phyloP scores from a whole-genome alignment of 495 filamentous ascomycete genomes.

The Lophiotrema nucula region DNA sequence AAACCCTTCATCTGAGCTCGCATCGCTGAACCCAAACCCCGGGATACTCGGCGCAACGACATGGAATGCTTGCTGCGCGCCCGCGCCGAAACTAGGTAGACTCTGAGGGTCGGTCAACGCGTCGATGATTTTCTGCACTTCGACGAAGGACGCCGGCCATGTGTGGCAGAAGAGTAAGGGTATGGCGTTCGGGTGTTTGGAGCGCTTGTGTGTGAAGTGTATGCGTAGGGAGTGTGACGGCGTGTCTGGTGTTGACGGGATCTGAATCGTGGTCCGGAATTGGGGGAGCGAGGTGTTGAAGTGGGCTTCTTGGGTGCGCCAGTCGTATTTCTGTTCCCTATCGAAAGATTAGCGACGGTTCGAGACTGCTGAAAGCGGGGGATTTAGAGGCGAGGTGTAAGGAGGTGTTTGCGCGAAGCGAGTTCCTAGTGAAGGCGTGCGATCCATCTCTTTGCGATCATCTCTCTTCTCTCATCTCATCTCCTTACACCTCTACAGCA shows the following conservation, averaged over 20 bases:
- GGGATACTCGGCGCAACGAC: conserved; percentile 44
- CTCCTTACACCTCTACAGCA: too few species aligned
- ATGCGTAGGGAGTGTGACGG: conserved; percentile 26
- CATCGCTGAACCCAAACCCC: conserved; percentile 45
- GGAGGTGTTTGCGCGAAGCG: background rate
- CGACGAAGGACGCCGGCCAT: conserved; percentile 42
- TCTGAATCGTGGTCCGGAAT: conserved; percentile 54
- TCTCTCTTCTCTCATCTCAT: too few species aligned
- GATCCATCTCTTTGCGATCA: too few species aligned
- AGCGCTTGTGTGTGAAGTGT: conserved; percentile 43
- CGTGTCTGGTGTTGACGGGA: background rate
- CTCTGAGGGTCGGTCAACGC: conserved; percentile 37
- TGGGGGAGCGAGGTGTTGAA: conserved; percentile 59
- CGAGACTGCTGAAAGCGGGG: background rate
- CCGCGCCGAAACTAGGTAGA: conserved; percentile 22
- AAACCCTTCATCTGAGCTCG: conserved; percentile 34
- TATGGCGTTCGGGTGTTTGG: conserved; percentile 35
- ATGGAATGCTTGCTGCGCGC: conserved; percentile 39
- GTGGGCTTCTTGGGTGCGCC: conserved; percentile 55
- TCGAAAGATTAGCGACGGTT: background rate
- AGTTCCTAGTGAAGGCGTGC: too few species aligned
- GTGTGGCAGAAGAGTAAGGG: conserved; percentile 43
- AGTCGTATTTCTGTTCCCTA: conserved; percentile 62
- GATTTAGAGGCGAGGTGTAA: too few species aligned
- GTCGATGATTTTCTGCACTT: conserved; percentile 38